Percentiles rank a stretch among this genome's conserved stretches.
These are phyloP conservation scores for Ogataea neopini DNA, from an alignment of 805 yeast species.

Conservation along the genomic window DNA sequence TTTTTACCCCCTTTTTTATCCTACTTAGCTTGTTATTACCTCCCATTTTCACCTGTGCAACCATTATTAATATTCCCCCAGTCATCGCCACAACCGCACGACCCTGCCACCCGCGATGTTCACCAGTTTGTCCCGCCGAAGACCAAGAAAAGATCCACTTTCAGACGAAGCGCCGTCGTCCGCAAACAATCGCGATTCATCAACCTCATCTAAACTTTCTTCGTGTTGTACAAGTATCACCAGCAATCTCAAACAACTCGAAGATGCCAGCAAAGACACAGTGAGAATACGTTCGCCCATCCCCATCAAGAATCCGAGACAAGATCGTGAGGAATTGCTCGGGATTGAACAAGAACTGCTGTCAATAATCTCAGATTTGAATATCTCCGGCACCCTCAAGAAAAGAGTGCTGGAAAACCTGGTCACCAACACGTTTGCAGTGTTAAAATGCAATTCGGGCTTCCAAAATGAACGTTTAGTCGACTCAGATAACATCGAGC, in stretches of 20 bases:
- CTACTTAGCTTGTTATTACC: background rate
- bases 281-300: constrained; percentile 7
- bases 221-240: constrained; percentile 16
- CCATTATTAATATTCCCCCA: too few species aligned
- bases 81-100: too few species aligned
- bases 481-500: constrained; percentile 24
- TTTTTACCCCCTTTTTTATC: background rate
- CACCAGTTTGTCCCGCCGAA: constrained; percentile 12
- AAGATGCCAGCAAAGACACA: constrained; percentile 14
- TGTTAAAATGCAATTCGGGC: constrained; percentile 15
- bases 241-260: constrained; percentile 20
- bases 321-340: constrained; percentile 9
- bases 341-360: constrained; percentile 18
- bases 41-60: background rate
- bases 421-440: constrained; percentile 17
- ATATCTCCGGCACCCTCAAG: constrained; percentile 12
- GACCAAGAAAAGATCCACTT: constrained; percentile 2
- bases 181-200: constrained; percentile 12
- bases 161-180: constrained; percentile 8
- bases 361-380: constrained; percentile 10
- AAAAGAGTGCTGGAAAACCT: constrained; percentile 16
- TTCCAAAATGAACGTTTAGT: constrained; percentile 6
- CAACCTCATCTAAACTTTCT: constrained; percentile 13
- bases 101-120: constrained; percentile 7
- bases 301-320: background rate